Conservation (phyloP, 441 rosid species). For the Syzygium syzygioides region DNA sequence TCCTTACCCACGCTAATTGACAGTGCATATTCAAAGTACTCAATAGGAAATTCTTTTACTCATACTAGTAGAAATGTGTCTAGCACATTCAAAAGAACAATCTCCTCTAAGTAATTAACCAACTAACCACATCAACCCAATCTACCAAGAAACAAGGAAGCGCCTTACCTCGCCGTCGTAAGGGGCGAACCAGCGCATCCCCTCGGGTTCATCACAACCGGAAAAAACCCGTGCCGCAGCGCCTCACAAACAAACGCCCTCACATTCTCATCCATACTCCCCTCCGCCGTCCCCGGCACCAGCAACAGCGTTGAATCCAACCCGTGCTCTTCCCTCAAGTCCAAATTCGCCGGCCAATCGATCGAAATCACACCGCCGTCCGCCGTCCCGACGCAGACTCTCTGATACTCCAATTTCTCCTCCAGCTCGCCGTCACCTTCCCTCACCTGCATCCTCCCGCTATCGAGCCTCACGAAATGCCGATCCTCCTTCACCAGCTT, state of each 20-base stretch:
- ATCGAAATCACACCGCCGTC: constrained; percentile 87
- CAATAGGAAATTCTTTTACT: neutral
- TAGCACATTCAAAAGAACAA: neutral
- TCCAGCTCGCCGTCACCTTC: constrained; percentile 8
- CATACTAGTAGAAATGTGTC: neutral
- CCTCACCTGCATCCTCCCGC: constrained; percentile 42
- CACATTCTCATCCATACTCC: constrained; percentile 57
- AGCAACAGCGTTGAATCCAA: constrained; percentile 76
- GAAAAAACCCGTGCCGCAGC: constrained; percentile 61
- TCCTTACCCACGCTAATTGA: neutral
- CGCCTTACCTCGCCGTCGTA: constrained; percentile 72
- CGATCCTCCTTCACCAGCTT: constrained; percentile 65
- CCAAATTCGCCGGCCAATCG: constrained; percentile 90
- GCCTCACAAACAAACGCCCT: constrained; percentile 59
- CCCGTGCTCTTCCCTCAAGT: constrained; percentile 72
- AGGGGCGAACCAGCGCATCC: constrained; percentile 97
- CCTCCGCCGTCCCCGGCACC: constrained; percentile 78
- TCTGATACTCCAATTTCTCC: constrained; percentile 57
- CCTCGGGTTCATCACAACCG: constrained; percentile 97
- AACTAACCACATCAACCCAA: neutral
- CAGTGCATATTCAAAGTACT: neutral
- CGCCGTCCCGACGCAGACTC: constrained; percentile 53
- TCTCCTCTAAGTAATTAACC: neutral
- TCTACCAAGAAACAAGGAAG: neutral
- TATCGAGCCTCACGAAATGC: constrained; percentile 64